Percentiles rank a stretch among this genome's conserved stretches.
phyloP scores from a whole-genome alignment of 148 eudicot species.

The Rheum nobile region DNA sequence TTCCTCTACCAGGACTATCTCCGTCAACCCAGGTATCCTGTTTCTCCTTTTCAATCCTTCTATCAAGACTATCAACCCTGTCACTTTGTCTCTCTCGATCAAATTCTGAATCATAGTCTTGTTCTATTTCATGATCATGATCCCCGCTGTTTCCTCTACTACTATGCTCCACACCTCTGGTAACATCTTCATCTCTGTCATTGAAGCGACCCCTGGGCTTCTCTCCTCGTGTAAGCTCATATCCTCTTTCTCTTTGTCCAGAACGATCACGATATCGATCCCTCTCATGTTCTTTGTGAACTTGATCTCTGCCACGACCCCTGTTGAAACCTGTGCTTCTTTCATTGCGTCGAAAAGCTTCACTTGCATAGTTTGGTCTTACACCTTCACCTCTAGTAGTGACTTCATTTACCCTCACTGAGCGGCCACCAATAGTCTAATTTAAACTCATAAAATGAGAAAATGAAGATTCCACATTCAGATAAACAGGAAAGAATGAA shows the following conservation, averaged over 20 bases:
- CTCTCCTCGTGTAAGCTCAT: constrained; percentile 20
- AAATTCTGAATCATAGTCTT: constrained; percentile 20
- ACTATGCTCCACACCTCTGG: constrained; percentile 18
- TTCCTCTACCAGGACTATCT: background rate
- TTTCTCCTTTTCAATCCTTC: constrained; percentile 25
- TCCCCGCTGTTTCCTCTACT: constrained; percentile 30
- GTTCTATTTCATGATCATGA: constrained; percentile 30
- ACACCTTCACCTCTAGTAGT: constrained; percentile 42
- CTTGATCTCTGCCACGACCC: constrained; percentile 45
- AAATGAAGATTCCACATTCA: background rate
- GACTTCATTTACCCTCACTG: constrained; percentile 79
- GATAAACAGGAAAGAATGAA: background rate
- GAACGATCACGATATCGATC: constrained; percentile 35
- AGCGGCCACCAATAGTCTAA: constrained; percentile 73
- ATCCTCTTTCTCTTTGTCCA: constrained; percentile 27
- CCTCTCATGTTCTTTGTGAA: constrained; percentile 24
- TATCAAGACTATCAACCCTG: constrained; percentile 31
- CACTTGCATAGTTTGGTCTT: constrained; percentile 42
- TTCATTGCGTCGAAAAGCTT: constrained; percentile 36
- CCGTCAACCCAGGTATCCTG: background rate
- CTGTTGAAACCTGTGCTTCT: constrained; percentile 35
- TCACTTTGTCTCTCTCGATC: constrained; percentile 30
- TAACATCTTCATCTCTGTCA: constrained; percentile 28
- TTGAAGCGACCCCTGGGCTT: constrained; percentile 25
- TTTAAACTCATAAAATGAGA: constrained; percentile 12